A percentile compares a stretch with the other conserved stretches of the same genome.
These are phyloP conservation scores for Panus rudis DNA, from an alignment of 768 basidiomycete genomes.

Conservation along the genomic window DNA sequence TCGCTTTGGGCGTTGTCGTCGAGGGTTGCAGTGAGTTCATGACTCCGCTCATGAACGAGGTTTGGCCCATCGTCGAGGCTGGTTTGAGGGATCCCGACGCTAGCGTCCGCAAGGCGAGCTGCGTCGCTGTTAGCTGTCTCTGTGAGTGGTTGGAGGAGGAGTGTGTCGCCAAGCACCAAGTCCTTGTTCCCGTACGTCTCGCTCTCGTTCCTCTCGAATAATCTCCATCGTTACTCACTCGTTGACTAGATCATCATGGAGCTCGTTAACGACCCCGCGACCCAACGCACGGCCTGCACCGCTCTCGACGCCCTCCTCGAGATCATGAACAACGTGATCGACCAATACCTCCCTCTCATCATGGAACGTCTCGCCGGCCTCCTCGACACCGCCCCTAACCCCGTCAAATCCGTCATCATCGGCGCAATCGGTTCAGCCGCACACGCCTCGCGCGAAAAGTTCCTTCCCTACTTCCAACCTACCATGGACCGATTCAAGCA, in stretches of 20 bases:
- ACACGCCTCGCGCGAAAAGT: constrained; percentile 87
- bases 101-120: constrained; percentile 90
- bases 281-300: constrained; percentile 91
- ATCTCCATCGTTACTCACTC: not conserved
- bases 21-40: constrained; percentile 98
- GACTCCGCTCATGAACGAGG: constrained; percentile 82
- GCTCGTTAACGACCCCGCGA: constrained; percentile 78
- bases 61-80: constrained; percentile 91
- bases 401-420: constrained; percentile 90
- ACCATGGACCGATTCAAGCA: constrained; percentile 85
- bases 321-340: constrained; percentile 85
- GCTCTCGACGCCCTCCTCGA: constrained; percentile 95
- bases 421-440: constrained; percentile 98
- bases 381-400: constrained; percentile 77
- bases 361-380: constrained; percentile 91
- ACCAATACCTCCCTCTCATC: constrained; percentile 85
- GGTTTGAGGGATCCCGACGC: constrained; percentile 82
- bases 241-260: constrained; percentile 72
- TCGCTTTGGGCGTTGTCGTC: constrained; percentile 90
- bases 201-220: not conserved
- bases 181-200: constrained; percentile 76
- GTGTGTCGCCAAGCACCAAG: constrained; percentile 72
- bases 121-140: constrained; percentile 89
- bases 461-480: constrained; percentile 89
- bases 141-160: constrained; percentile 98